Base-by-base conservation (phyloP, 345 rosid species). In the Gossypium ekmanianum region DNA sequence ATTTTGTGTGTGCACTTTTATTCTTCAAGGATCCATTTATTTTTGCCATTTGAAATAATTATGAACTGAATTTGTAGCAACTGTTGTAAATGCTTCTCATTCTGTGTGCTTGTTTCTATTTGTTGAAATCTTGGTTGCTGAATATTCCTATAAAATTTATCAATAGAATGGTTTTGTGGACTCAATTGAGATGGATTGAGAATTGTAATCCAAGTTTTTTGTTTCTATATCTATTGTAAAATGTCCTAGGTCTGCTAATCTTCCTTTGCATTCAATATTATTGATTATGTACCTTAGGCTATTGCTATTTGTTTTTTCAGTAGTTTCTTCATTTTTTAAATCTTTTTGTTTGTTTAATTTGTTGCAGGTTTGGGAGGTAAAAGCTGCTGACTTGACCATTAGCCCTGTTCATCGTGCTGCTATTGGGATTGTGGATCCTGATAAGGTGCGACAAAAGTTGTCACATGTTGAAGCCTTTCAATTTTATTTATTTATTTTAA, bases 351-450 rank as follows among this genome's bases (percentile, higher is more conserved):
- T 26, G 41, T 16, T 9, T 29, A 45, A 26, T 44, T 61, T 73
- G 50, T 74, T 72, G 64, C 78, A 93, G 98, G 99, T 95, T 18
- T 95, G 99, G 98, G 97, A 95, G 87, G 99, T 95, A 72, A 93
- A 91, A 88, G 99, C 97, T 81, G 97, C 98, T 71, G 99, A 95
- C 79, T 80, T 93, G 79, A 93, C 98, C 54, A 88, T 93, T 76
- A 95, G 98, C 78, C 99, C 98, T 64, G 97, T 90, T 79, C 84
- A 93, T 81, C 84, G 85, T 81, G 98, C 99, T 58, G 98, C 99
- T 71, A 81, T 87, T 27, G 99, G 98, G 72, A 75, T 80, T 52
- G 97, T 91, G 61, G 97, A 93, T 83, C 81, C 87, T 63, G 88
- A 85, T 68, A 95, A 95, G 99, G 99, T 94, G 70, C 27, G 44